Evolutionary conservation across 306 rosid genomes (phyloP), one percentile per base, ranked within the genome.

Genomic region (Psophocarpus tetragonolobus): DNA sequence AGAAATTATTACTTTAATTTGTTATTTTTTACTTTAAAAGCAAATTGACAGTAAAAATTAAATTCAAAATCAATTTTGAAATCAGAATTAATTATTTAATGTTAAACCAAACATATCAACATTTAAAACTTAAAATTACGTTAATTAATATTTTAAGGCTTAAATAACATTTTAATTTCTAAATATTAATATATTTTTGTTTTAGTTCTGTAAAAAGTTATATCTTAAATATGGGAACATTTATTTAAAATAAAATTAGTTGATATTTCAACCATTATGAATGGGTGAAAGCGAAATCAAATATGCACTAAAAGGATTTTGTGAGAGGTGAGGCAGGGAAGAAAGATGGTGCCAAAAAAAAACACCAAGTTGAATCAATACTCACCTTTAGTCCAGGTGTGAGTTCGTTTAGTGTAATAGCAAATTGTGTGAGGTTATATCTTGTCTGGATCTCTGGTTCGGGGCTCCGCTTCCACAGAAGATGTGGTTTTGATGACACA

Each of bases 361-460:
- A 56, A 61, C 9, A 30, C 4, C 11, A 33, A 12, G 1, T 35
- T n/a, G 68, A 56, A 17, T 68, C 38, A 66, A 41, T 65, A 26
- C 48, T 60, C 5, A 91, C 99, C 99, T 86, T 84, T 44, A 95
- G 84, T 57, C 86, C 97, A 78, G 90, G 85, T 8, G 88, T 86
- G 78, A 92, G 79, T 85, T 95, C 99, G 79, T 95, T 95, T 68
- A 95, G 62, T 12, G 97, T 92, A 63, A 85, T 84, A 51, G 92
- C 97, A 68, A 91, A 95, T 30, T 90, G 85, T 21, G 99, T 90
- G 33, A 95, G 79, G 78, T 92, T 92, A 74, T 95, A 92, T 87
- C 90, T 87, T 29, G 96, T 92, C 7, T 85, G 88, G 75, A 78
- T 67, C 74, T 87, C 78, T 1, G 97, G 84, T 12, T 86, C 50